These are phyloP conservation scores for Aspergillus nomiae DNA, from an alignment of 2,329 filamentous ascomycete species.

Conservation along the genomic window DNA sequence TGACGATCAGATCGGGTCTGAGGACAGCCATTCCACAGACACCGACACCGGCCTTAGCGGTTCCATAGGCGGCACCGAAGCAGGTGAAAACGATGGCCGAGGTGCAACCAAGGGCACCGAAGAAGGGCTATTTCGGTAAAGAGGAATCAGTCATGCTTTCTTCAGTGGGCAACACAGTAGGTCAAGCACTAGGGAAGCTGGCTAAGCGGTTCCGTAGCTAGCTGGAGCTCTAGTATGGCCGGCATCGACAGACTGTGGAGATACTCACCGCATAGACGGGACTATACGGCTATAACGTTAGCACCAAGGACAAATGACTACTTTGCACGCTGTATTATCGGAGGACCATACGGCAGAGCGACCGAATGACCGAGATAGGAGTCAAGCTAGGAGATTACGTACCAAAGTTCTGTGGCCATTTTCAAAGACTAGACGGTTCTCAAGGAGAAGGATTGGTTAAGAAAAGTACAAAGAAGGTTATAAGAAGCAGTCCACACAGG, in stretches of 20 bases:
- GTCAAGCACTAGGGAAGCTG: constrained; percentile 12
- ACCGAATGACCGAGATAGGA: constrained; percentile 37
- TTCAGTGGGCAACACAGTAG: constrained; percentile 10
- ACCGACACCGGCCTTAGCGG: constrained; percentile 98
- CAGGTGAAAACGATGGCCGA: constrained; percentile 95
- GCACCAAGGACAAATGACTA: constrained; percentile 13
- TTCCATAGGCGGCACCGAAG: constrained; percentile 96
- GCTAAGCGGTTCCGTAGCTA: constrained; percentile 15
- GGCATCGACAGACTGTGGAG: constrained; percentile 11
- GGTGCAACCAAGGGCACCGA: constrained; percentile 96
- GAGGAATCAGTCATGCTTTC: neutral
- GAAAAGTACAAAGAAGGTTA: constrained; percentile 18
- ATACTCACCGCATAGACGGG: constrained; percentile 97
- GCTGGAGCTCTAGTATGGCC: constrained; percentile 17
- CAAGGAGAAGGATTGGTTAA: constrained; percentile 15
- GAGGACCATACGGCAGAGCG: constrained; percentile 25
- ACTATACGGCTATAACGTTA: constrained; percentile 55
- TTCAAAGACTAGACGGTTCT: constrained; percentile 41
- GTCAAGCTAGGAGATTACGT: constrained; percentile 51
- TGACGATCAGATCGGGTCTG: constrained; percentile 96
- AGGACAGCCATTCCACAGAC: constrained; percentile 98
- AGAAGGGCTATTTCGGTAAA: constrained; percentile 69
- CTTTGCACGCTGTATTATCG: neutral
- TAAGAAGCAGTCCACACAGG: constrained; percentile 19
- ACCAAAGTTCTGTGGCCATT: constrained; percentile 84